Conservation (phyloP, 352 stramenopile species). For the Pythium vanterpoolii region DNA sequence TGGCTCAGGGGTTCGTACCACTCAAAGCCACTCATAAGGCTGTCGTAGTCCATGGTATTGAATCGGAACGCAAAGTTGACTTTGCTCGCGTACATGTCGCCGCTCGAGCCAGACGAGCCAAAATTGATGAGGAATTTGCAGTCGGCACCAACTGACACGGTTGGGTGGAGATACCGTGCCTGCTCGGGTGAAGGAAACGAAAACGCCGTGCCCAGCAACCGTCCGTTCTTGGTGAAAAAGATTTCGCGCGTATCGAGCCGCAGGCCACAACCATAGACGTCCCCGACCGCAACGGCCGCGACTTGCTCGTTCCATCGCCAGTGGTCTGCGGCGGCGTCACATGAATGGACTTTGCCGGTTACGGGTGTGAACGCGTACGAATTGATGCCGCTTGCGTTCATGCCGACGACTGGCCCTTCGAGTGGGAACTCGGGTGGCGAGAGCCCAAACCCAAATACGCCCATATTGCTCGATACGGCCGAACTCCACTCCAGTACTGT, state of each 20-base stretch:
- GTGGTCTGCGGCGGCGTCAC: slow-evolving; percentile 49
- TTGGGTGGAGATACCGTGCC: slow-evolving; percentile 54
- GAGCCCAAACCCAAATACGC: slow-evolving; percentile 55
- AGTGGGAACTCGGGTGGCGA: slow-evolving; percentile 66
- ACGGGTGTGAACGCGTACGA: slow-evolving; percentile 67
- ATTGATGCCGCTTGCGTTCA: slow-evolving; percentile 31
- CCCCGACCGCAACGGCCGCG: slow-evolving; percentile 40
- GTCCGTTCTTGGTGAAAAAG: slow-evolving; percentile 86
- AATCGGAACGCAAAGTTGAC: slow-evolving; percentile 79
- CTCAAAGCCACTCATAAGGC: slow-evolving; percentile 83
- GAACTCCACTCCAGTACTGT: slow-evolving; percentile 63
- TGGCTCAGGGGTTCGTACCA: slow-evolving; percentile 86
- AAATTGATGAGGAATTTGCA: slow-evolving; percentile 81
- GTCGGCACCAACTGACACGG: slow-evolving; percentile 69
- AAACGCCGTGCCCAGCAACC: slow-evolving; percentile 74
- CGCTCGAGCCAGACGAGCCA: slow-evolving; percentile 30
- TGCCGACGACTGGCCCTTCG: slow-evolving; percentile 58
- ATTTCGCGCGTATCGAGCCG: slow-evolving; percentile 78
- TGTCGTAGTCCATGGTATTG: slow-evolving; percentile 81
- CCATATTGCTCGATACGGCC: background rate
- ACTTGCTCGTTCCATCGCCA: slow-evolving; percentile 71
- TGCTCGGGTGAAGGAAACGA: slow-evolving; percentile 62
- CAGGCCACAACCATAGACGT: slow-evolving; percentile 78
- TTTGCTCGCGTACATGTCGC: slow-evolving; percentile 28
- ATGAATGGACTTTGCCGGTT: slow-evolving; percentile 66